Conservation (phyloP, 2,329 filamentous ascomycete species). For the Rhinocladiella similis region DNA sequence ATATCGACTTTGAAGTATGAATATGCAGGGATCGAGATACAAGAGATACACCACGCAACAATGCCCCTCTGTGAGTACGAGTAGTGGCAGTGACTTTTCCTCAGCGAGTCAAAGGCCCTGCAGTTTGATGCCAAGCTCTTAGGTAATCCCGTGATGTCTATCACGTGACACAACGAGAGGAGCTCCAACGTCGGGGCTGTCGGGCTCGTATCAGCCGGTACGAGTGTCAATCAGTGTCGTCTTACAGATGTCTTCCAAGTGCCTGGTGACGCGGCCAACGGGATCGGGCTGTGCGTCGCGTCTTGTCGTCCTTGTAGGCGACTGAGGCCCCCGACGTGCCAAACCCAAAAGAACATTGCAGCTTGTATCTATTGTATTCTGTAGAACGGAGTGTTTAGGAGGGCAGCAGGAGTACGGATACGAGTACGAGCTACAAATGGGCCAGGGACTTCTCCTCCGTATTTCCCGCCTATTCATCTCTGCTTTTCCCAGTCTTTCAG, state of each 20-base stretch:
- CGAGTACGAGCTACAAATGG: no score
- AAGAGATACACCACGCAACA: no score
- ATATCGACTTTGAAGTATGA: background rate
- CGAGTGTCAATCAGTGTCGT: background rate
- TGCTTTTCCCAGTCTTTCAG: conserved; percentile 6
- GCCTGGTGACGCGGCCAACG: conserved; percentile 11
- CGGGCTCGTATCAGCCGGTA: background rate
- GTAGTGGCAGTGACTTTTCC: background rate
- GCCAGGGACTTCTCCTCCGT: background rate
- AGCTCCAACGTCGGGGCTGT: no score
- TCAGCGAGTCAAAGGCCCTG: background rate
- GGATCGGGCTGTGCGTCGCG: background rate
- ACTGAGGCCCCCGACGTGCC: background rate
- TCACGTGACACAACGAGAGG: background rate
- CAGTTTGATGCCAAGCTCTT: background rate
- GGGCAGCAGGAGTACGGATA: no score
- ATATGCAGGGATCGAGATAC: background rate
- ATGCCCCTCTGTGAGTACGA: no score
- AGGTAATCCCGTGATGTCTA: background rate
- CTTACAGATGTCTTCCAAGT: background rate
- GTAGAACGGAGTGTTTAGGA: no score
- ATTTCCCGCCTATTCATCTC: background rate
- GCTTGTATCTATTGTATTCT: no score
- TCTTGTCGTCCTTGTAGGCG: background rate
- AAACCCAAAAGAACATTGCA: no score